Conservation (phyloP, 139 green algal genomes). For the Chlorella sp. region DNA sequence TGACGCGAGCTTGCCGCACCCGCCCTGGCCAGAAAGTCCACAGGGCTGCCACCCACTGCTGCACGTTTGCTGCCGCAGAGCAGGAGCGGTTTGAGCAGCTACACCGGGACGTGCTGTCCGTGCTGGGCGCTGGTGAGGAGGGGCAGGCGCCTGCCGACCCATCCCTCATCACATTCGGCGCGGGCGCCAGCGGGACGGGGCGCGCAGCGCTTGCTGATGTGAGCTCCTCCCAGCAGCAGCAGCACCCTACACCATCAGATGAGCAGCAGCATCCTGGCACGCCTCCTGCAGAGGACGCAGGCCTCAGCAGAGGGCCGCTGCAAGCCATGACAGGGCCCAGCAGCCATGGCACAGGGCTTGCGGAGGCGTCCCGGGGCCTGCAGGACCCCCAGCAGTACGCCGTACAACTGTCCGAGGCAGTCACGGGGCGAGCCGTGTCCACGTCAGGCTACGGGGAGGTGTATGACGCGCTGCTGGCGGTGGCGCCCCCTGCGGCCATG, state of each 20-base stretch:
- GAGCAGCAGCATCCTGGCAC: too few species aligned
- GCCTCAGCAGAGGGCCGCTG: too few species aligned
- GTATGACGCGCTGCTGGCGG: neutral
- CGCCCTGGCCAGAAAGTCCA: neutral
- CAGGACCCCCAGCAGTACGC: neutral
- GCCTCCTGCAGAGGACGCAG: too few species aligned
- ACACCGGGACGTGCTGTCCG: neutral
- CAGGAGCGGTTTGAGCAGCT: neutral
- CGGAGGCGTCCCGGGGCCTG: neutral
- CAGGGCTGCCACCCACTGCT: neutral
- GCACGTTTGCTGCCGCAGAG: neutral
- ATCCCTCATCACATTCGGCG: too few species aligned
- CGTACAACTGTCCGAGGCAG: neutral
- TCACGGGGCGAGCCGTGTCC: neutral
- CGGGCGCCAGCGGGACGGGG: too few species aligned
- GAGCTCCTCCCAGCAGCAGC: too few species aligned
- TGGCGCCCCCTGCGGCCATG: constrained; percentile 35
- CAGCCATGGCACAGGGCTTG: neutral
- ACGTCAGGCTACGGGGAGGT: neutral
- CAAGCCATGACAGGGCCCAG: neutral
- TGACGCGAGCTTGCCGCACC: neutral
- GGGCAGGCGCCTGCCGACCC: too few species aligned
- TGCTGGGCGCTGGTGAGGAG: too few species aligned
- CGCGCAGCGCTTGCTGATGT: too few species aligned
- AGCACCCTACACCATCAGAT: too few species aligned